A percentile compares a stretch with the other conserved stretches of the same genome.
Conservation (phyloP, 2,329 filamentous ascomycete species). For the Diplocarpon rosae region DNA sequence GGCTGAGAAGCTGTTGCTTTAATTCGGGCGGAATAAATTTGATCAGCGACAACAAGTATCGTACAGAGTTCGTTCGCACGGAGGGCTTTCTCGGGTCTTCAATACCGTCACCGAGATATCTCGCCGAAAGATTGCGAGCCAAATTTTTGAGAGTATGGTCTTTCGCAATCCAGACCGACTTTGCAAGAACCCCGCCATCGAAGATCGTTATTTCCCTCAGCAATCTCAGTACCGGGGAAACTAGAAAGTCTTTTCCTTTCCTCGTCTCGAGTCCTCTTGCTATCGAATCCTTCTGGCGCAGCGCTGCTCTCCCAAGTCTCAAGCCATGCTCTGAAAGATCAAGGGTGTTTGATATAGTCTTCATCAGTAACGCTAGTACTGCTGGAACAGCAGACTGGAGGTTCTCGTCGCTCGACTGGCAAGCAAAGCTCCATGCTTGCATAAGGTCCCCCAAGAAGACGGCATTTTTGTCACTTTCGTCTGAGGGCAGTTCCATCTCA, state of each 20-base stretch:
- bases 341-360: conserved; percentile 61
- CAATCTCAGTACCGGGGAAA: conserved; percentile 77
- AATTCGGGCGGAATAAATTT: conserved; percentile 66
- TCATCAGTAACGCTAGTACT: conserved; percentile 70
- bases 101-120: conserved; percentile 43
- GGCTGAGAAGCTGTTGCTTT: conserved; percentile 73
- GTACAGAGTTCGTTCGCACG: conserved; percentile 70
- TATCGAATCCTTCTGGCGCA: conserved; percentile 72
- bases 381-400: conserved; percentile 73
- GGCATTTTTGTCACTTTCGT: conserved; percentile 42
- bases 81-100: conserved; percentile 64
- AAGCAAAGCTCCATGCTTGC: conserved; percentile 79
- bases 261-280: conserved; percentile 68
- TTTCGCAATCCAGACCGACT: conserved; percentile 64
- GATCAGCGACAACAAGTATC: conserved; percentile 69
- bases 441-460: conserved; percentile 69
- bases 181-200: conserved; percentile 74
- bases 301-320: conserved; percentile 67
- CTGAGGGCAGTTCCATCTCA: conserved; percentile 39
- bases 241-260: conserved; percentile 75
- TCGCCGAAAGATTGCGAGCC: conserved; percentile 69
- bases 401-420: conserved; percentile 67
- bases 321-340: conserved; percentile 67
- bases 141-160: conserved; percentile 72
- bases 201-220: conserved; percentile 77